Evolutionary conservation across 2,329 filamentous ascomycete genomes (phyloP), one percentile per base, ranked within the genome.

Genomic region (Cryphonectria carpinicola): DNA sequence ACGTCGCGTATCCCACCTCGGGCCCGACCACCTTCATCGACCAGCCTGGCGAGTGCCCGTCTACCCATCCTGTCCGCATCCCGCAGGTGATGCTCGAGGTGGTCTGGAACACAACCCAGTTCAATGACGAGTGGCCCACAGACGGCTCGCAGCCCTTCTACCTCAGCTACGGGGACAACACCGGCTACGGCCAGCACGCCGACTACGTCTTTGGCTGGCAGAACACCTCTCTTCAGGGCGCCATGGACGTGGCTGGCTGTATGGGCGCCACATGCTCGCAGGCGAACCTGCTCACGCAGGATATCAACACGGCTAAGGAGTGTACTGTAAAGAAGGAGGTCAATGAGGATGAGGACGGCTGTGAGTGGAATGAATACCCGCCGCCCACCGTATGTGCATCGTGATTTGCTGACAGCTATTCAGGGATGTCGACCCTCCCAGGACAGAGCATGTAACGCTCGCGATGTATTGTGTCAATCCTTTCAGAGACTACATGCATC

Each of bases 161-260:
- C 2, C 71, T 76, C 13, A 79, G 76, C 72, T 78, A 75, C 72
- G 76, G 77, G 62, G 78, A 79, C 60, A 72, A 74, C 43, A 69
- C 63, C 10, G 77, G 77, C 10, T 81, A 76, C 65, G 80, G 80
- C 6, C 80, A 79, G 6, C 80, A 82, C 68, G 80, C 79, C 17
- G 81, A 82, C 70, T 82, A 82, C 73, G 75, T 82, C 32, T 82
- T 82, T 70, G 80, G 80, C 35, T 82, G 80, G 77, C 76, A 78
- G 65, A 76, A 72, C 22, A 78, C 79, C 63, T 66, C 77, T 3
- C 68, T 80, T 41, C 79, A 81, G 70, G 73, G 75, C 11, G 79
- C 79, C 52, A 79, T 75, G 73, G 71, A 74, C 14, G 46, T 65
- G 6, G 43, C 63, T 5, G 41, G 63, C 25, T 52, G 63, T 10